Base-by-base conservation (phyloP, 805 yeast species). In the Metschnikowia santaceciliae region DNA sequence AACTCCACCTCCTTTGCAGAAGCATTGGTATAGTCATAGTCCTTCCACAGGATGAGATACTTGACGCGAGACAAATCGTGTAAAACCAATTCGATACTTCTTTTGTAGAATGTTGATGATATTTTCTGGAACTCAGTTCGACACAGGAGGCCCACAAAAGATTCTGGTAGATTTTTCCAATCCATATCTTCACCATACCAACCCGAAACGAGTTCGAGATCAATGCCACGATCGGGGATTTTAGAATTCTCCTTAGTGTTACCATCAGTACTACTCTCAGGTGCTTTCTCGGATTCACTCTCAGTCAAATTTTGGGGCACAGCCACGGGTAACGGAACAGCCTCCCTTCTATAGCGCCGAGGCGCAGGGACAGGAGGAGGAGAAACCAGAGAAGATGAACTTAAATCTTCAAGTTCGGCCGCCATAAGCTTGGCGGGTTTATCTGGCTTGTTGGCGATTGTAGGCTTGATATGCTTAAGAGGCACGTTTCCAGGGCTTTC, bases 141-240 rank as follows among this genome's bases (percentile, higher is more conserved):
- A 26, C 30, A 26, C 30, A 8, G 30, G 30, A 26, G 30, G 4
- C 4, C 4, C 10, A 26, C 30, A 8, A 26, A 26, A 26, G 30
- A 26, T 26, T 26, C 11, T 26, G 30, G 30, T 26, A 26, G 30
- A 0, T 8, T 26, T 1, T 26, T 8, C 30, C 30, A 26, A 8
- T 26, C 30, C 30, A 26, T 26, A 8, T 26, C 4, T 26, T 26
- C 30, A 26, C 5, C 68, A 61, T 70, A 80, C 84, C 84, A 81
- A 1, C 77, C 76, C 0, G 74, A 58, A 0, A 60, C 47, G 3
- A 80, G 61, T 42, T 79, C 77, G 33, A 79, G 56, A 54, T 80
- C 74, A 2, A 78, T 41, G 4, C 30, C 30, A 8, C 30, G 30
- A 26, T 26, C 30, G 4, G 30, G 30, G 3, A 26, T 8, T 26